phyloP scores from a whole-genome alignment of 73 alveolate genomes.

The Symbiodinium pilosum region DNA sequence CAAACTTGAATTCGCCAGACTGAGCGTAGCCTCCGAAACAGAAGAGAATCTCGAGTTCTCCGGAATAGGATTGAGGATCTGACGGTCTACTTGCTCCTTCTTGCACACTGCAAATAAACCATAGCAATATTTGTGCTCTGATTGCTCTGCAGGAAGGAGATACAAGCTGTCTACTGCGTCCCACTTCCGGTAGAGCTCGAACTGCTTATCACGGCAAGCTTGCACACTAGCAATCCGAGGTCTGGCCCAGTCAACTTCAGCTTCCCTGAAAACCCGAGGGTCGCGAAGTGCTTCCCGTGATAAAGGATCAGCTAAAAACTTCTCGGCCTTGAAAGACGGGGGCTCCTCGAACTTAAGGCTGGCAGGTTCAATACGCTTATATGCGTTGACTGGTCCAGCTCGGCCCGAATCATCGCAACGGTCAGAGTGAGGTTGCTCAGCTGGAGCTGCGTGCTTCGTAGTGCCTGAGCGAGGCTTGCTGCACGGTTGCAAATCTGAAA shows the following conservation, averaged over 20 bases:
- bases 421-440: no score
- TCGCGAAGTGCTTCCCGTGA: background rate
- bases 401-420: no score
- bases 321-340: background rate
- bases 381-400: background rate
- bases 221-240: background rate
- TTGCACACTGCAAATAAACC: conserved; percentile 19
- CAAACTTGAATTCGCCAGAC: background rate
- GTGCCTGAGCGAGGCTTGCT: background rate
- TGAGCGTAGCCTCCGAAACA: background rate
- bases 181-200: conserved; percentile 13
- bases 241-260: background rate
- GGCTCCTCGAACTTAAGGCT: background rate
- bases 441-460: no score
- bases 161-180: background rate
- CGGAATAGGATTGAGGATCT: background rate
- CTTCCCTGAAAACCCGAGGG: background rate
- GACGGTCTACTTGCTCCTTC: background rate
- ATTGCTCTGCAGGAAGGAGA: background rate
- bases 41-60: background rate
- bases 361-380: background rate
- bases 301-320: background rate
- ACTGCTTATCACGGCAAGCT: background rate
- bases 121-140: background rate
- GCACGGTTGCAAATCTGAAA: background rate